Evolutionary conservation across 1,284 basidiomycete species (phyloP).

Genomic region (Exobasidium rhododendri): DNA sequence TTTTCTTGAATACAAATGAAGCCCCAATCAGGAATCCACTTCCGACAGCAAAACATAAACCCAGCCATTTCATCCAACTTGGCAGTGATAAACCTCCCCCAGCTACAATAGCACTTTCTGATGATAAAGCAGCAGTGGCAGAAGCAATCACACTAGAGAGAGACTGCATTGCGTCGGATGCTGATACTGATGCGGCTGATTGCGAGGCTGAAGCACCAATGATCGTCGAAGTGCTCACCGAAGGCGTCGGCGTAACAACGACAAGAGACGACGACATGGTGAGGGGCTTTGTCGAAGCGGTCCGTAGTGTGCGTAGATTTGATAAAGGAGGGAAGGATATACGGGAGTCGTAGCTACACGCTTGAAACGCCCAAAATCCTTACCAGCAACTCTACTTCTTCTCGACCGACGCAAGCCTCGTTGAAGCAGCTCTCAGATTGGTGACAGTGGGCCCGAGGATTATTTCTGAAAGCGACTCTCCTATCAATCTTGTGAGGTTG

Average conservation of each 20-base stretch:
- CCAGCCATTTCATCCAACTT: slow-evolving; percentile 59
- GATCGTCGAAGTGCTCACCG: not conserved
- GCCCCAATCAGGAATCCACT: slow-evolving; percentile 87
- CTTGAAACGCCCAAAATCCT: not conserved
- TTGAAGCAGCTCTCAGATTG: no score
- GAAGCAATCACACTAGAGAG: slow-evolving; percentile 39
- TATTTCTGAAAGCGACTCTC: no score
- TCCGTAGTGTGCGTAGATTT: no score
- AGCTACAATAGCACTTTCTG: slow-evolving; percentile 33
- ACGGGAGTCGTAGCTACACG: no score
- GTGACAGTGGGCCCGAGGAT: no score
- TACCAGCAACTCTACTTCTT: slow-evolving; percentile 1
- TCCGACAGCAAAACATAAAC: slow-evolving; percentile 72
- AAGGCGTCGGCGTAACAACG: not conserved
- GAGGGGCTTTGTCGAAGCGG: no score
- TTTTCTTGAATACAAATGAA: slow-evolving; percentile 92
- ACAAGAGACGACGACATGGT: not conserved
- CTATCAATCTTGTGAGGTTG: no score
- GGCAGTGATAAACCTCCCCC: slow-evolving; percentile 36
- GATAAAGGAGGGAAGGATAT: no score
- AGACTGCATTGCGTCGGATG: slow-evolving; percentile 32
- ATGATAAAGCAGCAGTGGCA: slow-evolving; percentile 36
- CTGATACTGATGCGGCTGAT: slow-evolving; percentile 17
- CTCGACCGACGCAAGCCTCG: no score
- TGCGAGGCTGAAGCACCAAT: not conserved